These are phyloP conservation scores for Boletus semigastroideus DNA, from an alignment of 1,284 basidiomycete genomes.

Conservation along the genomic window DNA sequence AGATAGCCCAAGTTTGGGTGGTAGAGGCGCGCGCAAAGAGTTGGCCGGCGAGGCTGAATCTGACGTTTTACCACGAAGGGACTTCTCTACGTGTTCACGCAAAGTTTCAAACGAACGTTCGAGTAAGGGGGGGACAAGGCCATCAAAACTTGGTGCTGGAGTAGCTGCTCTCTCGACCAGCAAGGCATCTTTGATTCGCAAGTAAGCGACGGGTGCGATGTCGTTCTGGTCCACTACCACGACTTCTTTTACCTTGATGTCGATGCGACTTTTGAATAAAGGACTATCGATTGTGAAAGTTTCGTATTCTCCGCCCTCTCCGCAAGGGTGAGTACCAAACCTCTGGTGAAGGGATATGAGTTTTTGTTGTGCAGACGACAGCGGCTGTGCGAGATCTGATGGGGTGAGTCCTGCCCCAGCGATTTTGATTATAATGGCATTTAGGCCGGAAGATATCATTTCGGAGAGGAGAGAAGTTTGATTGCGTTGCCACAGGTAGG, in stretches of 20 bases:
- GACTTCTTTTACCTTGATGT: slow-evolving; percentile 67
- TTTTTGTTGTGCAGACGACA: slow-evolving; percentile 75
- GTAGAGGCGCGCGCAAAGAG: not conserved
- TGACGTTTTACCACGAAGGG: not conserved
- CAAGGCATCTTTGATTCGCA: slow-evolving; percentile 70
- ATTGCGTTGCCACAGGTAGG: slow-evolving; percentile 93
- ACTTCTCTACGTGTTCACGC: slow-evolving; percentile 14
- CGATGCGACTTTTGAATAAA: slow-evolving; percentile 79
- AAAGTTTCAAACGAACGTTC: slow-evolving; percentile 40
- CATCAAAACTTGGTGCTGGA: slow-evolving; percentile 3
- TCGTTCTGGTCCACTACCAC: slow-evolving; percentile 75
- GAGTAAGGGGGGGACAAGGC: slow-evolving; percentile 52
- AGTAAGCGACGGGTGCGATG: slow-evolving; percentile 85
- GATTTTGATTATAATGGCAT: slow-evolving; percentile 92
- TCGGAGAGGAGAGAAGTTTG: slow-evolving; percentile 83
- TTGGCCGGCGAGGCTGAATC: not conserved
- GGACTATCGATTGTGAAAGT: slow-evolving; percentile 90
- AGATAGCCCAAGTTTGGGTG: slow-evolving; percentile 17
- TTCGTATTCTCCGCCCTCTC: slow-evolving; percentile 99
- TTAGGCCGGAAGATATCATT: slow-evolving; percentile 82
- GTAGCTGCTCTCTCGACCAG: slow-evolving; percentile 18
- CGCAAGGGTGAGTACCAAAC: slow-evolving; percentile 94
- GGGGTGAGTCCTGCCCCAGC: slow-evolving; percentile 89
- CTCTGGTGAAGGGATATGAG: slow-evolving; percentile 75
- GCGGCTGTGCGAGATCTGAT: slow-evolving; percentile 77